Evolutionary conservation across 768 basidiomycete species (phyloP).

Genomic region (Macrolepiota fuliginosa): DNA sequence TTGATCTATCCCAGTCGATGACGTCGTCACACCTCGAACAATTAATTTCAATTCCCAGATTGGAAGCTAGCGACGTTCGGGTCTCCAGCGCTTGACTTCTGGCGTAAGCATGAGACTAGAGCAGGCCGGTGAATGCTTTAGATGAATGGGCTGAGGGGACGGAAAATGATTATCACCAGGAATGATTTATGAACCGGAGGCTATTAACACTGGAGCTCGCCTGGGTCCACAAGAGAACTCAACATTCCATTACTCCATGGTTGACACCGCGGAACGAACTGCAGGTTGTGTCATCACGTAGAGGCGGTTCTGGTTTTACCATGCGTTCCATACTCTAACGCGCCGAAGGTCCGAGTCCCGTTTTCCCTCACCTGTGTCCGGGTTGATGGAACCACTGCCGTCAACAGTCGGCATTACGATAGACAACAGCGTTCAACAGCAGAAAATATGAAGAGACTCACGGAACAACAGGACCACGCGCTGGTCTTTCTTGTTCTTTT

Average conservation of each 20-base stretch:
- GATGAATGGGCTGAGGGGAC: not conserved
- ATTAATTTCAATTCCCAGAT: not conserved
- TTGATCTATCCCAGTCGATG: not conserved
- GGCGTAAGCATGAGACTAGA: not conserved
- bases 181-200: not conserved
- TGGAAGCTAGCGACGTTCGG: not conserved
- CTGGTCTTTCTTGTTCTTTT: constrained; percentile 6
- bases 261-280: not conserved
- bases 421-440: not conserved
- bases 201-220: not conserved
- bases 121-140: not conserved
- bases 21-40: not conserved
- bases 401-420: constrained; percentile 5
- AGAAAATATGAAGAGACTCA: not conserved
- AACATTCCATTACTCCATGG: not conserved
- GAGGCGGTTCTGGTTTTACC: not conserved
- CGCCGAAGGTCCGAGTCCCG: constrained; percentile 5
- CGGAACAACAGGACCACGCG: constrained; percentile 3
- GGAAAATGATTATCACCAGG: not conserved
- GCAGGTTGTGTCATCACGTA: not conserved
- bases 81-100: not conserved
- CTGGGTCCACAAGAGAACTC: not conserved
- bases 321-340: not conserved
- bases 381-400: not conserved
- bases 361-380: not conserved